These are phyloP conservation scores for Farysia itapuensis DNA, from an alignment of 1,284 basidiomycete species.

Conservation along the genomic window DNA sequence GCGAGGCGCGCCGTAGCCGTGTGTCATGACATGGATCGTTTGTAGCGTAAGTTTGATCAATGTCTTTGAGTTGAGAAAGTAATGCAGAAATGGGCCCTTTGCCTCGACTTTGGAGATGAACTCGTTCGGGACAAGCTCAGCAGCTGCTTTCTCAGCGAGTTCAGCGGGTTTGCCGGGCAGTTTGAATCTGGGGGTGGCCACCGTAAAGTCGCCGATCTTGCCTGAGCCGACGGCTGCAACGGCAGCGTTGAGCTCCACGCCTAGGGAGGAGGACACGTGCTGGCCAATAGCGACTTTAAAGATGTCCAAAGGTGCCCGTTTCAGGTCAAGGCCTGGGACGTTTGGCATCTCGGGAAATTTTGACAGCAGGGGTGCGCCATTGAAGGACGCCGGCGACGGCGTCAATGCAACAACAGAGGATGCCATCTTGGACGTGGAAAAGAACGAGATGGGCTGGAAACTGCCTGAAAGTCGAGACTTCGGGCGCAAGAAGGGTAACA, in stretches of 20 bases:
- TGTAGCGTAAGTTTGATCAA: constrained; percentile 77
- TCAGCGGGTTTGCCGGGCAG: constrained; percentile 81
- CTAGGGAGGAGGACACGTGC: constrained; percentile 72
- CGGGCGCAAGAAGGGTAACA: too few relatives aligned
- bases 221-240: constrained; percentile 86
- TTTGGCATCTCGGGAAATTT: constrained; percentile 53
- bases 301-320: constrained; percentile 74
- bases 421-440: constrained; percentile 29
- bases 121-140: constrained; percentile 61
- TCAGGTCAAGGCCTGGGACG: constrained; percentile 66
- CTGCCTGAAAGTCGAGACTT: too few relatives aligned
- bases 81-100: constrained; percentile 54
- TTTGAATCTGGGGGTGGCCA: constrained; percentile 87
- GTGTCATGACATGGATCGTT: constrained; percentile 76
- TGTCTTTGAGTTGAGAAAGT: constrained; percentile 61
- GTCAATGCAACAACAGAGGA: constrained; percentile 27
- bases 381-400: constrained; percentile 43
- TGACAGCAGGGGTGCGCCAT: constrained; percentile 62
- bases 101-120: constrained; percentile 40
- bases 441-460: background rate
- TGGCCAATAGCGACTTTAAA: constrained; percentile 84
- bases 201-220: constrained; percentile 82
- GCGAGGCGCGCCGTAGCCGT: constrained; percentile 60
- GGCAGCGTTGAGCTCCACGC: constrained; percentile 65
- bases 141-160: constrained; percentile 73